phyloP scores from a whole-genome alignment of 2,329 filamentous ascomycete genomes.

The Penicillium brevicompactum region DNA sequence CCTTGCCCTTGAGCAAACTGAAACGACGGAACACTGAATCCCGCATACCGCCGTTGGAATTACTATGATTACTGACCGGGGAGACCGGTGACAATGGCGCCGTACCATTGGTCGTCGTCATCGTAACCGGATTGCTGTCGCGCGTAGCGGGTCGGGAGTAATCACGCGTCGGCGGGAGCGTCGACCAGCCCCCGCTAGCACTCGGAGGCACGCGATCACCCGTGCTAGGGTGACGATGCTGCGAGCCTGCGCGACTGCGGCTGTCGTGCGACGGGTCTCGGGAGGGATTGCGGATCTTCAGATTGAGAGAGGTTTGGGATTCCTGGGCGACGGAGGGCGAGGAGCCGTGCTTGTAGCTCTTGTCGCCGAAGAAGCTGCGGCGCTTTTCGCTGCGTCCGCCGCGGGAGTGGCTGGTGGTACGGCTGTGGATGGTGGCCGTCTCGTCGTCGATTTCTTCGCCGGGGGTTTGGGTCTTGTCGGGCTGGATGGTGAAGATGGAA shows the following conservation, averaged over 20 bases:
- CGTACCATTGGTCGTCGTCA: constrained; percentile 14
- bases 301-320: constrained; percentile 19
- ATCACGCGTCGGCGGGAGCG: constrained; percentile 37
- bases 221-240: constrained; percentile 25
- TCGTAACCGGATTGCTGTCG: constrained; percentile 27
- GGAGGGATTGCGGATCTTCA: constrained; percentile 31
- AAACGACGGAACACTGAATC: constrained; percentile 75
- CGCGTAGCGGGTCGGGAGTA: constrained; percentile 37
- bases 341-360: constrained; percentile 34
- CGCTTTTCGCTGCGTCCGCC: constrained; percentile 40
- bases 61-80: constrained; percentile 38
- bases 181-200: constrained; percentile 36
- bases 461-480: constrained; percentile 26
- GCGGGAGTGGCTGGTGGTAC: constrained; percentile 38
- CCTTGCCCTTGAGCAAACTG: constrained; percentile 70
- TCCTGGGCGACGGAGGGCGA: constrained; percentile 35
- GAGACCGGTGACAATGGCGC: constrained; percentile 34
- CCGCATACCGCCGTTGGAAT: constrained; percentile 41
- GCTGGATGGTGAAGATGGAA: constrained; percentile 40
- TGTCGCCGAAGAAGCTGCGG: constrained; percentile 43
- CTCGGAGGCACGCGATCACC: constrained; percentile 20
- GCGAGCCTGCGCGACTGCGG: constrained; percentile 32
- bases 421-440: constrained; percentile 40
- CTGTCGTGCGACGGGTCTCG: constrained; percentile 34
- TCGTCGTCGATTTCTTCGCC: constrained; percentile 35